These are phyloP conservation scores for Talaromyces amestolkiae DNA, from an alignment of 2,329 filamentous ascomycete genomes.

Conservation along the genomic window DNA sequence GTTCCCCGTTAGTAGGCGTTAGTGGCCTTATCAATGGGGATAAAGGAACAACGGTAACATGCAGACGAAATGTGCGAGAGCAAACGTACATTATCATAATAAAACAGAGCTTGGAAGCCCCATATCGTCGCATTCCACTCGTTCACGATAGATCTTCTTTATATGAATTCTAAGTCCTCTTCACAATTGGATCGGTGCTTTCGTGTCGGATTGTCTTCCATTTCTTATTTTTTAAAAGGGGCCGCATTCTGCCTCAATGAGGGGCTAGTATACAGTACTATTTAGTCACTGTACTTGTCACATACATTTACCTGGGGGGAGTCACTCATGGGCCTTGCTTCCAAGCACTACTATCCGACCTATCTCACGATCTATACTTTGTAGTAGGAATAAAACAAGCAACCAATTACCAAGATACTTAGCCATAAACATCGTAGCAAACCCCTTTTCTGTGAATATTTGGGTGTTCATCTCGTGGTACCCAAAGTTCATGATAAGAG, in stretches of 20 bases:
- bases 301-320: neutral
- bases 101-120: slow-evolving; percentile 40
- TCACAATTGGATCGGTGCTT: slow-evolving; percentile 15
- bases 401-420: slow-evolving; percentile 27
- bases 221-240: slow-evolving; percentile 12
- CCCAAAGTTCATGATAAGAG: slow-evolving; percentile 39
- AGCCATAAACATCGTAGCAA: slow-evolving; percentile 23
- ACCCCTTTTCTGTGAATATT: slow-evolving; percentile 21
- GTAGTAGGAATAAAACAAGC: slow-evolving; percentile 25
- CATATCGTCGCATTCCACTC: slow-evolving; percentile 38
- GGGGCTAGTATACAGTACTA: neutral
- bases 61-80: neutral
- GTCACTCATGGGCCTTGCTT: slow-evolving; percentile 23
- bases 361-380: slow-evolving; percentile 24
- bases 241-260: slow-evolving; percentile 5
- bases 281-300: neutral
- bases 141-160: slow-evolving; percentile 27
- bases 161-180: slow-evolving; percentile 15
- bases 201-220: slow-evolving; percentile 17
- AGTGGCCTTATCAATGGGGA: neutral
- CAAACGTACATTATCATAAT: slow-evolving; percentile 36
- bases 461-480: slow-evolving; percentile 26
- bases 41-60: neutral
- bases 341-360: slow-evolving; percentile 24
- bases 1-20: slow-evolving; percentile 20